Conservation (phyloP, 441 rosid species). For the Sinapis alba region DNA sequence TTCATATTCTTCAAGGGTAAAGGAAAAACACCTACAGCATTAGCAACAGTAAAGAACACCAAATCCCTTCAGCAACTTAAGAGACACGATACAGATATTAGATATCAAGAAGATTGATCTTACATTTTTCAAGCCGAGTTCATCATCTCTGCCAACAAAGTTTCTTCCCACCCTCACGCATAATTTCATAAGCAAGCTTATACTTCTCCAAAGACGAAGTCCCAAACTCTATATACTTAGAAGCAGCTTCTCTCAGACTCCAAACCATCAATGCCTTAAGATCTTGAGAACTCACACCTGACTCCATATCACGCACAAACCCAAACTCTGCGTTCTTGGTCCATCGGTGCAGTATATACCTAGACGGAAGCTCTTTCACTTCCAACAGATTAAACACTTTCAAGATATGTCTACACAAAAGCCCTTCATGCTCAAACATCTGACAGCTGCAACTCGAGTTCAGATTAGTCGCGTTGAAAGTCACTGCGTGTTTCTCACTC, state of each 20-base stretch:
- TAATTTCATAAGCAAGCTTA: conserved; percentile 70
- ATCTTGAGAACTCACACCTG: conserved; percentile 56
- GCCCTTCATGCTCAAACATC: conserved; percentile 82
- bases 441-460: conserved; percentile 75
- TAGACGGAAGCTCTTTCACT: conserved; percentile 66
- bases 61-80: not conserved
- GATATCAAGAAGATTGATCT: conserved; percentile 15
- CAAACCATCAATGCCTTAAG: conserved; percentile 62
- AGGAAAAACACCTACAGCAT: conserved; percentile 11
- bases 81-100: not conserved
- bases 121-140: conserved; percentile 17
- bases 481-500: conserved; percentile 63
- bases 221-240: conserved; percentile 72
- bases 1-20: conserved; percentile 9
- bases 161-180: conserved; percentile 74
- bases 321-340: conserved; percentile 70
- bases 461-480: conserved; percentile 59
- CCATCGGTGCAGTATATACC: conserved; percentile 76
- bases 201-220: conserved; percentile 60
- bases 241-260: conserved; percentile 79
- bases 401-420: conserved; percentile 69
- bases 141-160: conserved; percentile 59
- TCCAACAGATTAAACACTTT: conserved; percentile 68
- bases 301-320: conserved; percentile 48
- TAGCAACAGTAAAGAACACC: not conserved